Evolutionary conservation across 2,329 filamentous ascomycete genomes (phyloP).

Genomic region (Aureobasidium zeae): DNA sequence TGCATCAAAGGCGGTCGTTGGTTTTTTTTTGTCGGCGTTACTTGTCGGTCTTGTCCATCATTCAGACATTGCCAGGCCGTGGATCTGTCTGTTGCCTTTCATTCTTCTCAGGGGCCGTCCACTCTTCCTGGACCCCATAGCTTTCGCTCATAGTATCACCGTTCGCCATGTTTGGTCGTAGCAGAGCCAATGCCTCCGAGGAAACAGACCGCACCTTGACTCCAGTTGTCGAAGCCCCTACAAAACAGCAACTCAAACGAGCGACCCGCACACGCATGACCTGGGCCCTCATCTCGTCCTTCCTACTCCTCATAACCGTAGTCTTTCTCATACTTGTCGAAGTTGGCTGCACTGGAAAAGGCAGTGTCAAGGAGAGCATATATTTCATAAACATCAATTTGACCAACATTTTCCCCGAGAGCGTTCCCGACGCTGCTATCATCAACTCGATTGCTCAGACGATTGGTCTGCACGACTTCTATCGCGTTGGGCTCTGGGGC

Average conservation of each 20-base stretch:
- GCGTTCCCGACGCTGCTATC: constrained; percentile 60
- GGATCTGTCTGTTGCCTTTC: neutral
- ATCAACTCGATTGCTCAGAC: constrained; percentile 83
- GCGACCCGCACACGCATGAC: constrained; percentile 46
- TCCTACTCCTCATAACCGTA: constrained; percentile 64
- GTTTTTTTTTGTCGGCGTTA: constrained; percentile 1
- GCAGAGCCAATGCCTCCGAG: constrained; percentile 19
- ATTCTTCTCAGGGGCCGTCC: neutral
- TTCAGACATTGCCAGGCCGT: constrained; percentile 3
- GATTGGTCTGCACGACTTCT: constrained; percentile 86
- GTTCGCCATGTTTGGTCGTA: constrained; percentile 27
- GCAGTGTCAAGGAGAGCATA: constrained; percentile 54
- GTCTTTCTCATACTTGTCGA: constrained; percentile 74
- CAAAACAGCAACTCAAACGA: constrained; percentile 35
- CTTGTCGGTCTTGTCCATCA: neutral
- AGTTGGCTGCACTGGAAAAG: constrained; percentile 60
- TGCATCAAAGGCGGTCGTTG: neutral
- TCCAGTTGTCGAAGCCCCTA: constrained; percentile 22
- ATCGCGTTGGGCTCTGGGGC: constrained; percentile 84
- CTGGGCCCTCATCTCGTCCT: constrained; percentile 55
- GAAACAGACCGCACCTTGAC: constrained; percentile 24
- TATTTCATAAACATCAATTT: constrained; percentile 83
- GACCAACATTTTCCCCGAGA: constrained; percentile 66
- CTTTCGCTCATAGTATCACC: no score
- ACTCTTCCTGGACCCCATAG: neutral